Conservation (phyloP, 2,329 filamentous ascomycete species). For the Fusarium kyushuense region DNA sequence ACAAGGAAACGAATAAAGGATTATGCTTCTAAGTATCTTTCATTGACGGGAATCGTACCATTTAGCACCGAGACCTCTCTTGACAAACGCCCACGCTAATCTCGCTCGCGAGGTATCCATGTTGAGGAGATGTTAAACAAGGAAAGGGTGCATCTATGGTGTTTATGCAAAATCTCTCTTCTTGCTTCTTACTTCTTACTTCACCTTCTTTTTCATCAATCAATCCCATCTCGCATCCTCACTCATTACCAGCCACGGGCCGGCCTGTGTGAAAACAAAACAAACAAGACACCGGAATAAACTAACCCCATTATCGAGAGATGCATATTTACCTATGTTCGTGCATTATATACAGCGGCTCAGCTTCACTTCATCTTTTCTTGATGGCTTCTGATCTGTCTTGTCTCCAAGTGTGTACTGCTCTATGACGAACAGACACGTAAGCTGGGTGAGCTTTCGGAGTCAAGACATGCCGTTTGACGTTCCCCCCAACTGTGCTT, state of each 20-base stretch:
- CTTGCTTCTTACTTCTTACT: neutral
- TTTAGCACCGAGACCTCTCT: conserved; percentile 32
- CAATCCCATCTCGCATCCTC: conserved; percentile 27
- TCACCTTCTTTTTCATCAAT: conserved; percentile 34
- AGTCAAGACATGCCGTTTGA: conserved; percentile 34
- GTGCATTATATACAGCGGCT: conserved; percentile 44
- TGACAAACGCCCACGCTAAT: conserved; percentile 49
- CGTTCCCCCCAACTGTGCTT: conserved; percentile 47
- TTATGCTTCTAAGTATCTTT: conserved; percentile 12
- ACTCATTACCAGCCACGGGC: conserved; percentile 42
- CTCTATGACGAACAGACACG: neutral
- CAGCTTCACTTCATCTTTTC: conserved; percentile 6
- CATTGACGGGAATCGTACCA: conserved; percentile 35
- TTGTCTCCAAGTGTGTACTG: conserved; percentile 17
- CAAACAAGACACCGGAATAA: conserved; percentile 21
- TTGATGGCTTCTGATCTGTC: conserved; percentile 11
- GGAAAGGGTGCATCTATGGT: conserved; percentile 34
- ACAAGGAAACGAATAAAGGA: neutral
- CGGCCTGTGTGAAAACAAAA: conserved; percentile 24
- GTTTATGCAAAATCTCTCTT: conserved; percentile 44
- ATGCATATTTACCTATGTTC: conserved; percentile 38
- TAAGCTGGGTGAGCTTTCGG: conserved; percentile 1
- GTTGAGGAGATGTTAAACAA: conserved; percentile 33
- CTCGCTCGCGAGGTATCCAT: conserved; percentile 49
- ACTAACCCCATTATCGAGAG: conserved; percentile 29